Base-by-base conservation (phyloP, 1,139 yeast species). In the Geotrichum australiense region DNA sequence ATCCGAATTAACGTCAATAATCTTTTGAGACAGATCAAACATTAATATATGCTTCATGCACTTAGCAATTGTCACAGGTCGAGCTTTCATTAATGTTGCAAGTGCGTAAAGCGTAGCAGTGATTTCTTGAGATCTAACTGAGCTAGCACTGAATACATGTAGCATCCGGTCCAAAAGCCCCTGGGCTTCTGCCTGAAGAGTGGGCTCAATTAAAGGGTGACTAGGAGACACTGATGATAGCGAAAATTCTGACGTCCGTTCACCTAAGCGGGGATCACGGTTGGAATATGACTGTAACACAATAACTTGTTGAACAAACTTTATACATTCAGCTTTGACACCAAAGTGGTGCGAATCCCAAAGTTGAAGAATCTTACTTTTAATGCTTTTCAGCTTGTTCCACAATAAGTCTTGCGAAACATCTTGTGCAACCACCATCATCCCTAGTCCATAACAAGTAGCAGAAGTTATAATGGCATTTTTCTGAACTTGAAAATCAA, bases 101-200 rank as follows among this genome's bases (percentile, higher is more conserved):
- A 60, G 47, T 3, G 68, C 62, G 46, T 65, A 64, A 18, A 68
- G 42, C 2, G 69, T 59, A 11, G 68, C 67, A 2, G 59, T 52
- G 12, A 64, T 42, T 5, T 48, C 39, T 22, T 55, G 47, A 10
- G 61, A 54, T 14, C 44, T 45, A 12, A 52, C 44, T 4, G 39
- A 37, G 3, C 42, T 81, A 24, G 70, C 75, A 28, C 68, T 66
- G 43, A 87, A 67, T 18, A 73, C 66, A 37, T 69, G 66, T 38
- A 86, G 64, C 29, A 89, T 60, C 38, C 76, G 61, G 50, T 86
- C 95, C 38, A 91, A 65, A 39, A 83, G 66, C 2, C 74, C 78
- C 42, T 71, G 72, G 0, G 91, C 82, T 59, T 89, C 95, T 6
- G 81, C 75, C 52, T 82, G 87, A 51, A 86, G 63, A 10, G 59